Evolutionary conservation across 1,284 basidiomycete genomes (phyloP).

Genomic region (Termitomyces sp.): DNA sequence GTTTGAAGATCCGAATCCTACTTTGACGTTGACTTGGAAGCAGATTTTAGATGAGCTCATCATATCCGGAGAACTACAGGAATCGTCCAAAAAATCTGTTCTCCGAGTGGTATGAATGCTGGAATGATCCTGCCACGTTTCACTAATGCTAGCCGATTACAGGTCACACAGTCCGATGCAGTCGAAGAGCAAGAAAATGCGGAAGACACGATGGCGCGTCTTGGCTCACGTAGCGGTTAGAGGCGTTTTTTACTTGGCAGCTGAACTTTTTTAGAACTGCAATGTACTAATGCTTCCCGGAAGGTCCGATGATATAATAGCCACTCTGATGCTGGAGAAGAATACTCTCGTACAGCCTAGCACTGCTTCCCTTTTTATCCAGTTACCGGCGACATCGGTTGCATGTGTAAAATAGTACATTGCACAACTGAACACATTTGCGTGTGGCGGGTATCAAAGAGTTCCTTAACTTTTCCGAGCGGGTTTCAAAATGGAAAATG

Average conservation of each 20-base stretch:
- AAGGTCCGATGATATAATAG: constrained; percentile 37
- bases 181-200: constrained; percentile 79
- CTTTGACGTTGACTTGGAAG: background rate
- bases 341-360: background rate
- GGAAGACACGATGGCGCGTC: constrained; percentile 71
- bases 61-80: constrained; percentile 96
- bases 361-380: too few species aligned
- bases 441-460: background rate
- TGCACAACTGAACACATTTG: background rate
- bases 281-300: constrained; percentile 18
- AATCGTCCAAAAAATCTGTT: constrained; percentile 98
- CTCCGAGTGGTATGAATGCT: constrained; percentile 43
- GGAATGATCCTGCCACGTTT: background rate
- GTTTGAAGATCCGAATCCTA: constrained; percentile 3
- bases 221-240: constrained; percentile 67
- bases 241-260: constrained; percentile 17
- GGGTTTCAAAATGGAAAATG: background rate
- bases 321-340: background rate
- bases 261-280: constrained; percentile 12
- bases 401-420: background rate
- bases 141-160: constrained; percentile 5
- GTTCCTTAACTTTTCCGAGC: constrained; percentile 1
- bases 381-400: background rate
- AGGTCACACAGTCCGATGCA: constrained; percentile 79
- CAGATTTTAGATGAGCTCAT: constrained; percentile 95